Base-by-base conservation (phyloP, 306 rosid genomes). In the Gleditsia sinensis region DNA sequence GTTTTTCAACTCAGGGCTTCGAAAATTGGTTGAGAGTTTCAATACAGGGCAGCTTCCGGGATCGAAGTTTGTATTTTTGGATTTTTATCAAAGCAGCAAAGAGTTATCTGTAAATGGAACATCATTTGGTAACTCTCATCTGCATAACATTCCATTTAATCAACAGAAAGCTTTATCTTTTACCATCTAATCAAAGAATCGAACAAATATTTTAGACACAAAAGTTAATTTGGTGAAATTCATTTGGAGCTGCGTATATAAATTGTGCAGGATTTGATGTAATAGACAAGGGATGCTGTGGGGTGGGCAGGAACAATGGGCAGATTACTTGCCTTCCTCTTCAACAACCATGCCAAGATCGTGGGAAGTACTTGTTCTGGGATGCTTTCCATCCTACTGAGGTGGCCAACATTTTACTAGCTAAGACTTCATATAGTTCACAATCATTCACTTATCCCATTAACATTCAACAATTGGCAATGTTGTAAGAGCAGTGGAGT, bases 381-480 rank as follows among this genome's bases (percentile, higher is more conserved):
- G 99, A 90, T 76, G 92, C 99, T 11, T 94, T 94, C 62, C 96
- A 94, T 80, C 96, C 97, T 2, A 92, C 97, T 5, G 97, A 92
- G 50, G 7, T 42, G 34, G 97, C 97, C 17, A 94, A 94, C 72
- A 75, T 84, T 24, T 50, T 82, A 11, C 49, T 90, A 6, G 97
- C 93, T 20, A 84, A 80, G 77, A 78, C 84, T 16, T 40, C 93
- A 1, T 90, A 78, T 69, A 75, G 20, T 50, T 81, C 91, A 62
- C 73, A 68, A 48, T 74, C 96, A 12, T 94, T 87, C 76, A 75
- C 95, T 19, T 83, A 79, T 76, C 98, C 98, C 43, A 87, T 94
- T 6, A 94, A 87, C 51, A 88, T 94, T 56, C 95, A 88, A 66
- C 95, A 91, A 73, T 34, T 90, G 86, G 91, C 88, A 4, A 69